Base-by-base conservation (phyloP, 805 yeast species). In the Saturnispora besseyi region DNA sequence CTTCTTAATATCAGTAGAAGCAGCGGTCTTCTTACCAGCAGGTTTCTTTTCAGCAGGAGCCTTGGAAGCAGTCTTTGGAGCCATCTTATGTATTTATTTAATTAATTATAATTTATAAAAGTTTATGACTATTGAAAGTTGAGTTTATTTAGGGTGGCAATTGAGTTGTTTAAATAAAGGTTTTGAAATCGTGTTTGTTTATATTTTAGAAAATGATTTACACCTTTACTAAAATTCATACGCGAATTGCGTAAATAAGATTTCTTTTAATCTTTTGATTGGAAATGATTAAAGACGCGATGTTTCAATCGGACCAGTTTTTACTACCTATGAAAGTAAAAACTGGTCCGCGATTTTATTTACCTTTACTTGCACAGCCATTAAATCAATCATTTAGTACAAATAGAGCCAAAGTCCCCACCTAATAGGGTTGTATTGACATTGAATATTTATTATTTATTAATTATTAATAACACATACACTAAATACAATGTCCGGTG, bases 31-130 rank as follows among this genome's bases (percentile, higher is more conserved):
- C 80, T 84, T 85, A 66, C 87, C 87, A 69, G 96, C 79, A 68
- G 87, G 87, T 77, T 87, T 88, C 83, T 88, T 87, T 74, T 86
- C 95, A 72, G 95, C 95, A 68, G 96, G 96, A 60, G 96, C 96
- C 76, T 90, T 90, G 66, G 96, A 90, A 71, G 97, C 98, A 62
- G 78, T 78, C 65, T 75, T 75, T 71, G 84, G 82, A 61, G 84
- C 84, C 85, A 81, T 81, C 72, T 57, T 77, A 53, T 48, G 50
- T 18, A 18, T 18, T 56, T 28, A 40, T 44, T 50, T 41, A 41
- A 11, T 42, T 9, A 10, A 34, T 34, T 22, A 44, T 44, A 33
- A n/a, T 33, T 33, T 8, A 15, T 33, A 8, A 10, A 15, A 33
- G 24, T n/a, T 44, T 29, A 4, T 32, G 3, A 22, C 32, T 13